phyloP scores from a whole-genome alignment of 352 stramenopile species.

The Globisporangium polare region DNA sequence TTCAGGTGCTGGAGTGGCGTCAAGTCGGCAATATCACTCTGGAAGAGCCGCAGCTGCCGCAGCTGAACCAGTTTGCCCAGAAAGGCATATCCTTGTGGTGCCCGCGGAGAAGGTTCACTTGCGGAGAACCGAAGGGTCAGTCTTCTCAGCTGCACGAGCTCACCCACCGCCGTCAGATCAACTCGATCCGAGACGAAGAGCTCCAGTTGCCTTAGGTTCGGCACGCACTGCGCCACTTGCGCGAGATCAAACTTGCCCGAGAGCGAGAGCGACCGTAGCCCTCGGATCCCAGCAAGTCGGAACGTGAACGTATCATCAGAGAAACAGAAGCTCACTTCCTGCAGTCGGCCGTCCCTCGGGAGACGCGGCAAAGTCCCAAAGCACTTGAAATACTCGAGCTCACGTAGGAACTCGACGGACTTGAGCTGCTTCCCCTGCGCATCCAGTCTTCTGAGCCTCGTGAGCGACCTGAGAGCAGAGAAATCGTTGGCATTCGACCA shows the following conservation, averaged over 20 bases:
- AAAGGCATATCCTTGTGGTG: background rate
- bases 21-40: background rate
- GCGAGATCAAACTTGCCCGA: background rate
- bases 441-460: background rate
- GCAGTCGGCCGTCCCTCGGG: background rate
- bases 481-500: background rate
- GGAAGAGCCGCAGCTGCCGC: background rate
- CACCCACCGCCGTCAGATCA: background rate
- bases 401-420: constrained; percentile 1
- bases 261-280: background rate
- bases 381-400: constrained; percentile 6
- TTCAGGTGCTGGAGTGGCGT: background rate
- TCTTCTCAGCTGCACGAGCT: constrained; percentile 1
- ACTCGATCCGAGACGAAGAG: background rate
- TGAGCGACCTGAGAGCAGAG: background rate
- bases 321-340: constrained; percentile 5
- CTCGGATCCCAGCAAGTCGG: background rate
- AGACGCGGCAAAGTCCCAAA: background rate
- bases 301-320: constrained; percentile 5
- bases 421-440: constrained; percentile 4
- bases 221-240: background rate
- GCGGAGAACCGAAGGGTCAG: background rate
- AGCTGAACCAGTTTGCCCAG: background rate
- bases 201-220: constrained; percentile 1
- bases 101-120: too few species aligned